Evolutionary conservation across 345 rosid genomes (phyloP).

Genomic region (Brassica nigra): DNA sequence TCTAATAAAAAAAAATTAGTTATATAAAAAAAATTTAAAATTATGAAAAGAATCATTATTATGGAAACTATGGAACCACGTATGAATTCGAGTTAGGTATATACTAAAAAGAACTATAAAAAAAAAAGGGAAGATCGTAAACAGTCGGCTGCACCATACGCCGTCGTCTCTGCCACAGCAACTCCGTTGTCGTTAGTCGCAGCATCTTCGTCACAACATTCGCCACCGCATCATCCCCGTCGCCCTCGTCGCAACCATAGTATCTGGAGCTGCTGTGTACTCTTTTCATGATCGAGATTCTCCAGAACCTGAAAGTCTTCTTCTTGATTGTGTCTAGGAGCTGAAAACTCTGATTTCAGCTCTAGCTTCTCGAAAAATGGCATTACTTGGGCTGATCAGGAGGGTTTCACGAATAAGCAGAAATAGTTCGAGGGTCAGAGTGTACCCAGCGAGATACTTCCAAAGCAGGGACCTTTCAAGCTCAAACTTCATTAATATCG

Average conservation of each 20-base stretch:
- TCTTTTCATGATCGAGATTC: too few species aligned
- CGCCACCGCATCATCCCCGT: too few species aligned
- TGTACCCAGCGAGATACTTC: constrained; percentile 32
- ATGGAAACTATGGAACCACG: background rate
- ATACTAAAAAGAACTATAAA: too few species aligned
- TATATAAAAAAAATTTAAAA: too few species aligned
- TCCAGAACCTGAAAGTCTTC: background rate
- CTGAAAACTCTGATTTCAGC: background rate
- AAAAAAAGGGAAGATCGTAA: too few species aligned
- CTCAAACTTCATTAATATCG: constrained; percentile 25
- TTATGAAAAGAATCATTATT: too few species aligned
- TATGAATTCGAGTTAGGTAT: background rate
- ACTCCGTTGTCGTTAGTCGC: background rate
- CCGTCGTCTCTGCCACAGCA: background rate
- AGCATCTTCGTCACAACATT: too few species aligned
- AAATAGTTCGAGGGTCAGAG: constrained; percentile 40
- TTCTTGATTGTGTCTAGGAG: background rate
- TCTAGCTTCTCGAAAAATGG: constrained; percentile 43
- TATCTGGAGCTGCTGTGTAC: too few species aligned
- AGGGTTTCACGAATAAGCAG: constrained; percentile 41
- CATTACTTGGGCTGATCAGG: constrained; percentile 48
- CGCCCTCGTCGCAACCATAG: too few species aligned
- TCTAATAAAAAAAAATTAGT: too few species aligned
- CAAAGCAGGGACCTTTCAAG: constrained; percentile 47
- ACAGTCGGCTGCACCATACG: too few species aligned